These are phyloP conservation scores for Coix lacrymajobi DNA, from an alignment of 176 grass and related monocot genomes.

Conservation along the genomic window DNA sequence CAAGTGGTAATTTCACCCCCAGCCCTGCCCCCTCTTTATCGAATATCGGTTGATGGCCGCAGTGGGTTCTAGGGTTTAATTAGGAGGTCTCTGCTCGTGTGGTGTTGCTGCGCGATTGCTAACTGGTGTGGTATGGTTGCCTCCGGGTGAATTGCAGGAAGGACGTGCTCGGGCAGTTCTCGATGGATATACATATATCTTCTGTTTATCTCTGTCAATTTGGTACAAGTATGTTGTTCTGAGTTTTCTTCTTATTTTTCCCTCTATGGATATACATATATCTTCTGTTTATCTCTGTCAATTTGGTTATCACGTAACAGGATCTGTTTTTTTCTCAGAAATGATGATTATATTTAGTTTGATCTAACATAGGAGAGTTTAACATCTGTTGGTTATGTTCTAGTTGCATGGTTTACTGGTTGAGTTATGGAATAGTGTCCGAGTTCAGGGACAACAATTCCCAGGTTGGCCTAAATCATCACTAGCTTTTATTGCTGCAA, in stretches of 20 bases:
- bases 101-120: not conserved
- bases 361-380: not conserved
- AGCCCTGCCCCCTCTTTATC: not conserved
- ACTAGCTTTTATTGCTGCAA: too few relatives aligned
- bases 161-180: constrained; percentile 89
- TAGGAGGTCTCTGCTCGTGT: not conserved
- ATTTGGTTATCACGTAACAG: not conserved
- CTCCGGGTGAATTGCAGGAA: constrained; percentile 38
- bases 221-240: constrained; percentile 38
- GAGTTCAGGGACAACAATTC: not conserved
- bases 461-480: too few relatives aligned
- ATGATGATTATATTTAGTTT: not conserved
- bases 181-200: constrained; percentile 36
- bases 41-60: not conserved
- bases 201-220: not conserved
- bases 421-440: not conserved
- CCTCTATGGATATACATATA: not conserved
- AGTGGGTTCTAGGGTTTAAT: constrained; percentile 33
- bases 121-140: not conserved
- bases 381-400: not conserved
- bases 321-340: not conserved
- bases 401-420: not conserved
- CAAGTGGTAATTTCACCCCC: constrained; percentile 46
- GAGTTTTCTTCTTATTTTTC: not conserved
- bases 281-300: not conserved